These are phyloP conservation scores for Rhododendron griersonianum DNA, from an alignment of 148 eudicot species.

Conservation along the genomic window DNA sequence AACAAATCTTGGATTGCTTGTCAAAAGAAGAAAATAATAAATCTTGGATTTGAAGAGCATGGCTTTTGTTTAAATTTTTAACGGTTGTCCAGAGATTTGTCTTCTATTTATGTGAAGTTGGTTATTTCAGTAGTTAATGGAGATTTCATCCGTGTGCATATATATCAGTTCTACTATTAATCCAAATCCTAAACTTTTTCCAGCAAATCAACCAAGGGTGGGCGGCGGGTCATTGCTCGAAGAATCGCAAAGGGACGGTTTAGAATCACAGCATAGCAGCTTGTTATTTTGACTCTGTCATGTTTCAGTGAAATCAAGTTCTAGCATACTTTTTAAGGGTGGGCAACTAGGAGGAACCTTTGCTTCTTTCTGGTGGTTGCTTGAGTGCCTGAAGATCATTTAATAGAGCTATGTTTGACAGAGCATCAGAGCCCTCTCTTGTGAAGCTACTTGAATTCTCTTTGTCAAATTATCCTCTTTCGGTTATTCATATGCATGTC, in stretches of 20 bases:
- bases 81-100: neutral
- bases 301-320: conserved; percentile 4
- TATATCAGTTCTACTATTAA: conserved; percentile 4
- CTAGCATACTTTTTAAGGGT: neutral
- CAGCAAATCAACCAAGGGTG: conserved; percentile 95
- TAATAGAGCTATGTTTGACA: neutral
- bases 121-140: neutral
- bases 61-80: neutral
- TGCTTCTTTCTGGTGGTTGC: conserved; percentile 3
- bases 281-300: neutral
- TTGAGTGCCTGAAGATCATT: conserved; percentile 1
- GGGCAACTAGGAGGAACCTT: neutral
- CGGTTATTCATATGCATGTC: neutral
- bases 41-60: neutral
- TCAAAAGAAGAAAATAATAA: neutral
- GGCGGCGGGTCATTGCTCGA: conserved; percentile 85
- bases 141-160: neutral
- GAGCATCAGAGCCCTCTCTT: neutral
- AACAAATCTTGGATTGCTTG: neutral
- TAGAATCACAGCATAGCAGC: conserved; percentile 71
- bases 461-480: neutral
- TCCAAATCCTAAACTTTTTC: conserved; percentile 10
- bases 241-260: conserved; percentile 88
- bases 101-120: neutral
- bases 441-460: neutral